Evolutionary conservation across 257 asterid genomes (phyloP).

Genomic region (Parsonsia alboflavescens): DNA sequence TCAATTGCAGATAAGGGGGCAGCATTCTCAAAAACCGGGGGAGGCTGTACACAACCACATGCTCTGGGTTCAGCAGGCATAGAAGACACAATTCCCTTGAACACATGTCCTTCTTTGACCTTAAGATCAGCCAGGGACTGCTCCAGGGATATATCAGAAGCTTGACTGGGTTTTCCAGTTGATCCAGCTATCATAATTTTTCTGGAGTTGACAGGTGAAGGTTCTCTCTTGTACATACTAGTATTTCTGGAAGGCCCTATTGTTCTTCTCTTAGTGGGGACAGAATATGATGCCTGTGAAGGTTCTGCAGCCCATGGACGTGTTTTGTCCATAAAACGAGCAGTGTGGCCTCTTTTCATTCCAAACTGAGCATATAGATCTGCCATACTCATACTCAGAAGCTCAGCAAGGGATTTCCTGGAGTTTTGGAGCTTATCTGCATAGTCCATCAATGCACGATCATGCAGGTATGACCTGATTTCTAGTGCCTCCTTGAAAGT

Average conservation of each 20-base stretch:
- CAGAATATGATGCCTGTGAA: slow-evolving; percentile 31
- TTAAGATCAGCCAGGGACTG: slow-evolving; percentile 62
- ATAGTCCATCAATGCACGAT: slow-evolving; percentile 58
- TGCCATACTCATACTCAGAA: slow-evolving; percentile 40
- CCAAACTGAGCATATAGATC: slow-evolving; percentile 49
- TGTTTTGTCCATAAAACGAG: slow-evolving; percentile 62
- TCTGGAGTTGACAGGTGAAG: slow-evolving; percentile 32
- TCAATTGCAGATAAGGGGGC: slow-evolving; percentile 63
- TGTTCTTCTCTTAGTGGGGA: slow-evolving; percentile 35
- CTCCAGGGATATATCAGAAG: slow-evolving; percentile 36
- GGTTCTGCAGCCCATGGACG: slow-evolving; percentile 32
- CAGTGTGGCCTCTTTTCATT: slow-evolving; percentile 71
- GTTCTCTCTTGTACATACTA: slow-evolving; percentile 35
- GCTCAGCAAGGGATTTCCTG: slow-evolving; percentile 47
- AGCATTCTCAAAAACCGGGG: slow-evolving; percentile 56
- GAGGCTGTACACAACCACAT: slow-evolving; percentile 67
- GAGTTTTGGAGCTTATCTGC: slow-evolving; percentile 57
- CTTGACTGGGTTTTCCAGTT: slow-evolving; percentile 24
- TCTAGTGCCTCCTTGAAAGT: slow-evolving; percentile 61
- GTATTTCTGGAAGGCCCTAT: slow-evolving; percentile 33
- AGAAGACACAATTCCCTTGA: slow-evolving; percentile 70
- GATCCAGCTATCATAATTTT: slow-evolving; percentile 31
- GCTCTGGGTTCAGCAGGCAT: slow-evolving; percentile 69
- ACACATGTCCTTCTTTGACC: slow-evolving; percentile 57
- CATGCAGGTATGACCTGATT: slow-evolving; percentile 77